Evolutionary conservation across 1,139 yeast genomes (phyloP).

Genomic region (Diutina siamensis): DNA sequence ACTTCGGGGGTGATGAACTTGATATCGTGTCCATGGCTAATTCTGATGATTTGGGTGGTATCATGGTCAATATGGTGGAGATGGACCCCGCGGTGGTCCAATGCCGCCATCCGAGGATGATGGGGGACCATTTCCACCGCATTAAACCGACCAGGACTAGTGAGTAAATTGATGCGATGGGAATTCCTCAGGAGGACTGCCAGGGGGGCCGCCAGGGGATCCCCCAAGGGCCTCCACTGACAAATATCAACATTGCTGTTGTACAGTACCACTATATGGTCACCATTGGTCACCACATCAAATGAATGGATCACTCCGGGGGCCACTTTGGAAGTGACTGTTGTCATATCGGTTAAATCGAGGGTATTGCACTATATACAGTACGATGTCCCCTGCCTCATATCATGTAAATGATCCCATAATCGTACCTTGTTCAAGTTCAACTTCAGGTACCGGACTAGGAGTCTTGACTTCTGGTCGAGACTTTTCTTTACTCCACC

Average conservation of each 20-base stretch:
- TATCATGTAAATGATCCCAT: not conserved
- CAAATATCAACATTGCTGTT: not conserved
- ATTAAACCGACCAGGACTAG: not conserved
- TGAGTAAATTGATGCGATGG: not conserved
- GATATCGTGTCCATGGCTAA: not conserved
- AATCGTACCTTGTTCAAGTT: not conserved
- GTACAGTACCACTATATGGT: not conserved
- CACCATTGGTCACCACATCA: not conserved
- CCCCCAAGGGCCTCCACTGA: too few species aligned
- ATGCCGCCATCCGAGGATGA: not conserved
- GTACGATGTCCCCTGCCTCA: too few species aligned
- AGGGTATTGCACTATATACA: too few species aligned
- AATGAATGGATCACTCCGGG: not conserved
- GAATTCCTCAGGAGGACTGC: too few species aligned
- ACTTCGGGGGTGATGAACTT: not conserved
- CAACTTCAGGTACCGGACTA: too few species aligned
- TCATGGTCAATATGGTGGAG: too few species aligned
- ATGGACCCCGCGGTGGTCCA: not conserved
- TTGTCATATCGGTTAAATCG: too few species aligned
- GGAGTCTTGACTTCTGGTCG: not conserved
- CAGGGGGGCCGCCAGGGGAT: too few species aligned
- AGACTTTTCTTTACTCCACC: constrained; percentile 17
- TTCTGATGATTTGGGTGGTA: too few species aligned
- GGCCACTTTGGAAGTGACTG: too few species aligned
- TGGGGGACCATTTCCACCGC: not conserved